Base-by-base conservation (phyloP, 176 grass and related monocot genomes). In the Phoenix roebelenii region DNA sequence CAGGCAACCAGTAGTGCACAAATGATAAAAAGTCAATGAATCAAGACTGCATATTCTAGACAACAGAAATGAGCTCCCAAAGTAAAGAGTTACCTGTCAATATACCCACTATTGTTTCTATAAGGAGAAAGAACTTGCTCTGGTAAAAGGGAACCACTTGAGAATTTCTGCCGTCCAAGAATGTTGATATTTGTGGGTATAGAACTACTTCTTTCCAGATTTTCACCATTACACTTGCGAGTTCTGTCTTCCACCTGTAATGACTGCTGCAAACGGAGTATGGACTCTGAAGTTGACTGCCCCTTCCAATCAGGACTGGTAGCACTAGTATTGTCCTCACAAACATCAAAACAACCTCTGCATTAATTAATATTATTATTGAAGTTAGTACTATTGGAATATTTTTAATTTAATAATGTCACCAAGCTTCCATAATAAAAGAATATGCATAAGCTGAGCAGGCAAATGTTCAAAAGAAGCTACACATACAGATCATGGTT, bases 341-440 rank as follows among this genome's bases (percentile, higher is more conserved):
- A 80, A 23, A 92, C 88, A 71, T 98, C 87, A 71, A 98, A 98
- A 72, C 84, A 89, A 57, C 78, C 77, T 82, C 87, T 98, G 79
- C 77, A 77, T 65, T 9, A 65, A 22, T 55, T 55, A 18, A 19
- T 5, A 55, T 55, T 23, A 55, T 23, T 23, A 1, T 9, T 14
- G 35, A 44, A 12, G 35, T 44, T 9, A 44, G 35, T 44, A 44
- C 9, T 44, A 44, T 9, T 44, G 35, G 9, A 44, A 44, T 44
- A 44, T 12, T 44, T 44, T 44, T 9, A 14, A 12, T 44, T 44
- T 12, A 44, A 44, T 44, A 1, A 14, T 44, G 35, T 6, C 35
- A 44, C 7, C 35, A 44, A 44, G 35, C 35, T 44, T 44, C 35
- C 35, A 44, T 44, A 44, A 44, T 7, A 44, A 44, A 44, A 44